These are phyloP conservation scores for Discostella stelligera DNA, from an alignment of 352 stramenopile species.

Conservation along the genomic window DNA sequence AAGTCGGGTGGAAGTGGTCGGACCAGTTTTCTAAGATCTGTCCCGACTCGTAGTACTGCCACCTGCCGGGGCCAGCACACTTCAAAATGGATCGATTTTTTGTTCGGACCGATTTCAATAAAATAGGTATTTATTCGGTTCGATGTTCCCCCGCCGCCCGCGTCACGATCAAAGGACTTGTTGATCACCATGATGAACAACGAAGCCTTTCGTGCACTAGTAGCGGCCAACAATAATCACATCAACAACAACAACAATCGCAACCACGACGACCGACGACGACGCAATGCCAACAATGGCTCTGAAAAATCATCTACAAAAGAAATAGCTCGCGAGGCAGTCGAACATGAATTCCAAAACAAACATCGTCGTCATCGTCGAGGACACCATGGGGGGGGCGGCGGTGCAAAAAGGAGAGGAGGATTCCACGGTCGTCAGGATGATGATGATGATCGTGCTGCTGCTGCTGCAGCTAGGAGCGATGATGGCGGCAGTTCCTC, in stretches of 20 bases:
- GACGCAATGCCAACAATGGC: slow-evolving; percentile 41
- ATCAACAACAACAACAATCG: slow-evolving; percentile 9
- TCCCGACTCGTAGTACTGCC: no score
- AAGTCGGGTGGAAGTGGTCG: no score
- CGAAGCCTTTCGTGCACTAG: slow-evolving; percentile 34
- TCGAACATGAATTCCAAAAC: slow-evolving; percentile 67
- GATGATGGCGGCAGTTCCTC: slow-evolving; percentile 39
- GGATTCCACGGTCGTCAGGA: slow-evolving; percentile 13
- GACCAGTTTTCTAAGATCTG: no score
- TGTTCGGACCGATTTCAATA: no score
- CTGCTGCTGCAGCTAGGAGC: slow-evolving; percentile 10
- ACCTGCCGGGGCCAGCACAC: no score
- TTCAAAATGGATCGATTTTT: no score
- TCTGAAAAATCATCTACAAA: slow-evolving; percentile 56
- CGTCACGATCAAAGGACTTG: no score
- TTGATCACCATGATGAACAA: slow-evolving; percentile 22
- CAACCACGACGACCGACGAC: slow-evolving; percentile 16
- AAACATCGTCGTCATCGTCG: slow-evolving; percentile 31
- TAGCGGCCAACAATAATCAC: no score
- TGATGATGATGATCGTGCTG: slow-evolving; percentile 42
- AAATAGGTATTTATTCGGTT: no score
- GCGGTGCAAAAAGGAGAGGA: background rate
- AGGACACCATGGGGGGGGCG: slow-evolving; percentile 2
- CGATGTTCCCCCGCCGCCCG: no score
- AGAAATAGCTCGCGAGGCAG: slow-evolving; percentile 70